phyloP scores from a whole-genome alignment of 2,329 filamentous ascomycete species.

The Trichoderma asperellum region DNA sequence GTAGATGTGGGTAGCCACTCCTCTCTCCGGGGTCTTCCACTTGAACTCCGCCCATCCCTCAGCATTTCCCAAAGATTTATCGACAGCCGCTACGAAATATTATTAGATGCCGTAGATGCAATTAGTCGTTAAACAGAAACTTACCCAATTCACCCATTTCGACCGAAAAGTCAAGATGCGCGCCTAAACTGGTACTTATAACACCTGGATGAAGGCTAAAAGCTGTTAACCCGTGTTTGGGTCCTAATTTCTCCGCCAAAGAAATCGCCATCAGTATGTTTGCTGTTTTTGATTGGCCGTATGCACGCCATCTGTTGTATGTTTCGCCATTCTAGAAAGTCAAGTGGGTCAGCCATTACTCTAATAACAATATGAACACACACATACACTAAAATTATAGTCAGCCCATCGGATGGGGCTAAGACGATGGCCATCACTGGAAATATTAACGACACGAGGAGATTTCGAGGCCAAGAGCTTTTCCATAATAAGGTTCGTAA shows the following conservation, averaged over 20 bases:
- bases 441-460: conserved; percentile 48
- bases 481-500: conserved; percentile 45
- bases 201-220: conserved; percentile 45
- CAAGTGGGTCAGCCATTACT: neutral
- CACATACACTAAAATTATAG: conserved; percentile 44
- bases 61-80: neutral
- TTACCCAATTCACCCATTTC: neutral
- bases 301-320: conserved; percentile 16
- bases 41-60: neutral
- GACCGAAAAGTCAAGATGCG: conserved; percentile 33
- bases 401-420: conserved; percentile 49
- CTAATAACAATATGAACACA: neutral
- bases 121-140: too few relatives aligned
- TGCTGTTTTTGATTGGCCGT: conserved; percentile 23
- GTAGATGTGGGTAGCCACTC: conserved; percentile 15
- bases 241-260: conserved; percentile 40
- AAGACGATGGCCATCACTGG: conserved; percentile 47
- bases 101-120: neutral
- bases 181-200: conserved; percentile 35
- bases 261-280: conserved; percentile 32
- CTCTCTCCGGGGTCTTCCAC: conserved; percentile 2
- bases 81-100: neutral
- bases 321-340: conserved; percentile 12
- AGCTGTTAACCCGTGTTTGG: conserved; percentile 36
- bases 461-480: conserved; percentile 36